Percentiles rank a stretch among this genome's conserved stretches.
These are phyloP conservation scores for Medicago lupulina DNA, from an alignment of 306 rosid genomes.

Conservation along the genomic window DNA sequence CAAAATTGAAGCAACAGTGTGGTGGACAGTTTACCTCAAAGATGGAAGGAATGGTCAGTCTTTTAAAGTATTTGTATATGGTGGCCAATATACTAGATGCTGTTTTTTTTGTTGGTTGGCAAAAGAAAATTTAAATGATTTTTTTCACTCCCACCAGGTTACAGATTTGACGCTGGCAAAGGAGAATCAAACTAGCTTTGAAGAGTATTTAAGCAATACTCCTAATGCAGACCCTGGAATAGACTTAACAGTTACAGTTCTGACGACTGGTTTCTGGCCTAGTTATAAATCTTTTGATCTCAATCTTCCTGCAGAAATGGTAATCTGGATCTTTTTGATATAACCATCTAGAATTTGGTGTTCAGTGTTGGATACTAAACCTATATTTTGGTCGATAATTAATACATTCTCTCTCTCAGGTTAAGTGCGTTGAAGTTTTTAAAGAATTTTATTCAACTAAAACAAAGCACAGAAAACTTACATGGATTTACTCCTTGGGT, in stretches of 20 bases:
- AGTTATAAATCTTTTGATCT: conserved; percentile 96
- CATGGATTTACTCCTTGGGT: conserved; percentile 98
- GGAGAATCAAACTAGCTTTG: conserved; percentile 84
- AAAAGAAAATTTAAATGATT: conserved; percentile 28
- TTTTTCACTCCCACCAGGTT: conserved; percentile 57
- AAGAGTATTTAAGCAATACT: conserved; percentile 69
- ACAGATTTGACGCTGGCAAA: conserved; percentile 92
- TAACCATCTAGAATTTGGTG: conserved; percentile 27
- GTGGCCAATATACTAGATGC: conserved; percentile 1
- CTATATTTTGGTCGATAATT: conserved; percentile 29
- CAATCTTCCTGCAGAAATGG: conserved; percentile 96
- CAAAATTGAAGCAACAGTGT: conserved; percentile 92
- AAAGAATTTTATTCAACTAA: conserved; percentile 87
- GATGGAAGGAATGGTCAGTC: conserved; percentile 98
- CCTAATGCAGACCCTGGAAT: conserved; percentile 75
- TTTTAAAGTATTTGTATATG: conserved; percentile 29
- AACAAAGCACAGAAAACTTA: conserved; percentile 88
- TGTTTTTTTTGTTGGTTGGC: conserved; percentile 21
- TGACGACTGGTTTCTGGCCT: conserved; percentile 97
- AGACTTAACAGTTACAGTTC: conserved; percentile 88
- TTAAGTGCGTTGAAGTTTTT: conserved; percentile 91
- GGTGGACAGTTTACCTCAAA: conserved; percentile 95
- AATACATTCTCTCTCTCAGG: conserved; percentile 45
- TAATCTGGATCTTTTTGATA: conserved; percentile 43
- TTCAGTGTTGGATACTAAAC: conserved; percentile 34